Base-by-base conservation (phyloP, 305 asterid species). In the Fraxinus xanthoxyloides region DNA sequence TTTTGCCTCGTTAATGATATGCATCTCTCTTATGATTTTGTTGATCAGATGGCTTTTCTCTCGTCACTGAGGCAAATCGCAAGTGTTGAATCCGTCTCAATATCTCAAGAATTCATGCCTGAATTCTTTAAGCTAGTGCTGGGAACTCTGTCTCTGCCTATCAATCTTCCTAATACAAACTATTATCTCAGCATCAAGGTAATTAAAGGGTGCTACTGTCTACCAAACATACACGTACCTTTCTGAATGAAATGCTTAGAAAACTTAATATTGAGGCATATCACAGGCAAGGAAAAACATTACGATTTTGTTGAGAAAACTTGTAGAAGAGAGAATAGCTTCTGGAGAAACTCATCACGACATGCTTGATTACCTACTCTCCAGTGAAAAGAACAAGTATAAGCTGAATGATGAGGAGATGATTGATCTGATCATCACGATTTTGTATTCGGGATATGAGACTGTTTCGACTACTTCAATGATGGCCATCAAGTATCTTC, bases 401-500 rank as follows among this genome's bases (percentile, higher is more conserved):
- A 46, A 46, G 56, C 56, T 46, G 19, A 46, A 46, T 46, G 56
- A 46, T 13, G 54, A 46, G 54, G 54, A 46, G 54, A 46, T 46
- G 19, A 46, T 12, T 46, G 54, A 46, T 13, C 19, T 46, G 6
- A 46, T 13, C 19, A 15, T 59, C 69, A 7, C 30, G 21, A 59
- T 59, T 59, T 46, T 89, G 81, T 96, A 96, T 72, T 96, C 99
- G 81, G 98, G 98, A n/a, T 96, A 89, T 79, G 99, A 96, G 79
- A 94, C 99, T 5, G 92, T 96, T n/a, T 96, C 99, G 3, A 92
- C 98, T 63, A 96, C 99, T 85, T 91, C 98, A 23, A 94, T 96
- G 98, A 96, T 96, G 99, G 97, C 98, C 77, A 89, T 96, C 81
- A 96, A 96, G 89, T 94, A 93, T 85, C 99, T 96, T 74, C 94